Conservation (phyloP, 1,284 basidiomycete species). For the Malassezia dermatis region DNA sequence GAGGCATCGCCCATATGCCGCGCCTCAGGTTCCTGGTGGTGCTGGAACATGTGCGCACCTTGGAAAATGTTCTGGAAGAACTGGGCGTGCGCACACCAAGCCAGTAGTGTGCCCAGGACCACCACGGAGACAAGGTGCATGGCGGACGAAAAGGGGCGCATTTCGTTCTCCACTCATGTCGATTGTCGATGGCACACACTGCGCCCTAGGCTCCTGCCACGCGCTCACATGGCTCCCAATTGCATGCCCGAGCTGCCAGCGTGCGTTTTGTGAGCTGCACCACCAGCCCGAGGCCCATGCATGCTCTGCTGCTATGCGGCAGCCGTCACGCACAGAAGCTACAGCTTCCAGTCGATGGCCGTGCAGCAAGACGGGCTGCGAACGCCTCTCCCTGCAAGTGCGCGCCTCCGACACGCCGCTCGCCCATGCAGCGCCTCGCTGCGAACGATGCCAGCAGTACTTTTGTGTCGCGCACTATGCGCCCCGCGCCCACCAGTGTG, state of each 20-base stretch:
- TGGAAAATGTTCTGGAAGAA: conserved; percentile 15
- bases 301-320: neutral
- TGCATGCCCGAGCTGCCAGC: neutral
- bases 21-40: conserved; percentile 6
- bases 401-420: neutral
- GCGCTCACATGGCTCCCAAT: conserved; percentile 10
- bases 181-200: conserved; percentile 12
- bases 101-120: neutral
- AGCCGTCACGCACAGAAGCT: neutral
- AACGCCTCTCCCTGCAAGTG: conserved; percentile 2
- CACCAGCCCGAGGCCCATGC: conserved; percentile 2
- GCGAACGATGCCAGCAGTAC: conserved; percentile 9
- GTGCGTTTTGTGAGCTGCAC: conserved; percentile 9
- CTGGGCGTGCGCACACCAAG: neutral
- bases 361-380: conserved; percentile 5
- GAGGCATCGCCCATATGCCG: conserved; percentile 12
- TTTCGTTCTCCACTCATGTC: conserved; percentile 12
- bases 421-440: conserved; percentile 7
- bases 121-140: neutral
- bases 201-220: neutral
- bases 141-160: neutral
- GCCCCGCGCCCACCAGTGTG: conserved; percentile 3
- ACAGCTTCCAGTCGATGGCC: neutral
- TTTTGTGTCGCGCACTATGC: conserved; percentile 12
- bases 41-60: neutral